phyloP scores from a whole-genome alignment of 2,329 filamentous ascomycete genomes.

The Parafenestella ontariensis region DNA sequence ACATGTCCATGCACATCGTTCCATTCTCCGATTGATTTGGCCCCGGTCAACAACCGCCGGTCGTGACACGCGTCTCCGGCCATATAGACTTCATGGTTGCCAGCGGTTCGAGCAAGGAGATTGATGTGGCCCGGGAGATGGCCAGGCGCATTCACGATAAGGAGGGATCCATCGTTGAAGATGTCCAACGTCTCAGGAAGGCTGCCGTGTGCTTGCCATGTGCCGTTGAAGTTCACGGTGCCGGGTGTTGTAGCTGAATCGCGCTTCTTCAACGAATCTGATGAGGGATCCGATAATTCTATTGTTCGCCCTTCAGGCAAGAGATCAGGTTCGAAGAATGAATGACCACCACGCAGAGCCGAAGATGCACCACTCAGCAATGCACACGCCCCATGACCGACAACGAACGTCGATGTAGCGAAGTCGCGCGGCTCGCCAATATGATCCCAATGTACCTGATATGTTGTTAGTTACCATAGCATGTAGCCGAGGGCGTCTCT shows the following conservation, averaged over 20 bases:
- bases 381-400: conserved; percentile 42
- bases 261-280: not conserved
- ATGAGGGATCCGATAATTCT: conserved; percentile 51
- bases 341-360: conserved; percentile 38
- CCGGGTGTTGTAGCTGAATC: not conserved
- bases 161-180: conserved; percentile 57
- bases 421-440: conserved; percentile 52
- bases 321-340: conserved; percentile 55
- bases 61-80: conserved; percentile 65
- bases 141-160: conserved; percentile 60
- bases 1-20: conserved; percentile 53
- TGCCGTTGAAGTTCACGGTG: conserved; percentile 17
- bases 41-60: conserved; percentile 58
- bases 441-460: conserved; percentile 53
- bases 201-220: conserved; percentile 54
- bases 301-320: conserved; percentile 51
- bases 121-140: conserved; percentile 63
- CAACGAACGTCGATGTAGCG: conserved; percentile 46
- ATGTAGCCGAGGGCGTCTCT: not conserved
- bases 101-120: conserved; percentile 53
- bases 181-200: conserved; percentile 58
- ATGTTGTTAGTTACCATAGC: not conserved
- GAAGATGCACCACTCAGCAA: conserved; percentile 32
- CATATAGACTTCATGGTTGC: conserved; percentile 55
- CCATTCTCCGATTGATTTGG: conserved; percentile 62